phyloP scores from a whole-genome alignment of 2,329 filamentous ascomycete genomes.

The Diaporthe eres region DNA sequence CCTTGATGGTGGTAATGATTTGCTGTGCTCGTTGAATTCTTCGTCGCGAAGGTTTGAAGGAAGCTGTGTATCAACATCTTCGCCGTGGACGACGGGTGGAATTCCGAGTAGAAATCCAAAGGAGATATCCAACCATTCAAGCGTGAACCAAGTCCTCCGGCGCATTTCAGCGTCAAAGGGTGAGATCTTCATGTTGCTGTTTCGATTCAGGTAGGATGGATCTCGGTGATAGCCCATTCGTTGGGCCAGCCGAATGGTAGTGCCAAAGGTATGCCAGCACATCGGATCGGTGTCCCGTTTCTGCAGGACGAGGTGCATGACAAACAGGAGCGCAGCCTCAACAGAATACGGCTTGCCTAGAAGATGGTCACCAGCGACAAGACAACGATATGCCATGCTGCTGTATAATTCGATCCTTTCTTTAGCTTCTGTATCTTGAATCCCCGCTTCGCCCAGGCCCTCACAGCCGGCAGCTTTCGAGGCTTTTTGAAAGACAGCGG shows the following conservation, averaged over 20 bases:
- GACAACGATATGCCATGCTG: slow-evolving; percentile 59
- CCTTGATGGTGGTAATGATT: slow-evolving; percentile 56
- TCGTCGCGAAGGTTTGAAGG: slow-evolving; percentile 62
- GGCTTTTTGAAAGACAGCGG: slow-evolving; percentile 55
- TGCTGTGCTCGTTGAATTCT: slow-evolving; percentile 64
- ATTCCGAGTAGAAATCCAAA: slow-evolving; percentile 46
- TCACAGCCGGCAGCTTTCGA: slow-evolving; percentile 48
- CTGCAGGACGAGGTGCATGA: slow-evolving; percentile 58
- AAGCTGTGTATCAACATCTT: slow-evolving; percentile 60
- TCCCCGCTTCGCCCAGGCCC: slow-evolving; percentile 41
- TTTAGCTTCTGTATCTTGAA: slow-evolving; percentile 45
- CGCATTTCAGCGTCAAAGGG: slow-evolving; percentile 67
- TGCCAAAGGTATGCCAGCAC: slow-evolving; percentile 61
- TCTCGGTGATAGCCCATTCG: slow-evolving; percentile 67
- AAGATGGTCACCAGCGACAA: slow-evolving; percentile 63
- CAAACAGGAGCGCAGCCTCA: slow-evolving; percentile 63
- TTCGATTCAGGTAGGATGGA: slow-evolving; percentile 55
- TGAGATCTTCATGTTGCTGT: slow-evolving; percentile 50
- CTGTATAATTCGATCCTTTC: slow-evolving; percentile 48
- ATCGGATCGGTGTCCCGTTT: slow-evolving; percentile 58
- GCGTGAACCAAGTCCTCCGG: slow-evolving; percentile 62
- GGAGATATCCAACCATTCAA: slow-evolving; percentile 38
- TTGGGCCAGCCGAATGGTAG: slow-evolving; percentile 64
- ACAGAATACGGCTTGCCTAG: slow-evolving; percentile 60
- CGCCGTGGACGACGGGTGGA: slow-evolving; percentile 62